Evolutionary conservation across 495 filamentous ascomycete species (phyloP), one percentile per base, ranked within the genome.

Genomic region (Xylaria flabelliformis): DNA sequence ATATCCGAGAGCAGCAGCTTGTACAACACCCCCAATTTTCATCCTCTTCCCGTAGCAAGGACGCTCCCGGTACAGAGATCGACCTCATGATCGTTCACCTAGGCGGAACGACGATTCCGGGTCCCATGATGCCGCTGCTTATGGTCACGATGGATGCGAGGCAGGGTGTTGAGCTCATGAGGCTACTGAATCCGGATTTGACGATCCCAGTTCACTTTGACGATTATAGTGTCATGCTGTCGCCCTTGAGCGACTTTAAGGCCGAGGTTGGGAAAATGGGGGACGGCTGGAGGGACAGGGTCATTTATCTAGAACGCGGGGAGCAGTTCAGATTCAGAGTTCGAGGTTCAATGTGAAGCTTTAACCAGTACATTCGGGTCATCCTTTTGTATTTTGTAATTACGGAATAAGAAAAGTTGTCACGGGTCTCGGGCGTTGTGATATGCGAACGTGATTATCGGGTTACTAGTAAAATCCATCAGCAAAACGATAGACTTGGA

Each of bases 81-180:
- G 88, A 93, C 76, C 81, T 93, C 41, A 91, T 93, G 87, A 81
- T 94, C 21, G 83, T 89, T 15, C 91, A 91, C 72, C 80, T 92
- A 4, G 90, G 90, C 13, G 90, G 89, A 0, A 92, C 90, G 2
- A 92, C 88, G 32, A 87, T 93, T 9, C 91, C 90, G 0, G 82
- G 85, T 2, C 87, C 89, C 0, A 74, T 79, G 0, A 53, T 88
- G 74, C 88, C 88, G 36, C 76, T 91, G 66, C 65, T 92, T 10
- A 91, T 91, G 89, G 86, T 92, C n/a, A 92, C 89, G 0, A 93
- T 93, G 91, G 91, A 93, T 73, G 91, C 85, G 12, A 80, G 82
- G 77, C 87, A 91, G 79, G 90, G 91, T 0, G 74, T 91, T 7
- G 74, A 89, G 81, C 78, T 92, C 69, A 87, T 92, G 77, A 76